Percentiles rank a stretch among this genome's conserved stretches.
Evolutionary conservation across 768 basidiomycete genomes (phyloP).

Genomic region (Chalciporus pseudorubinellus): DNA sequence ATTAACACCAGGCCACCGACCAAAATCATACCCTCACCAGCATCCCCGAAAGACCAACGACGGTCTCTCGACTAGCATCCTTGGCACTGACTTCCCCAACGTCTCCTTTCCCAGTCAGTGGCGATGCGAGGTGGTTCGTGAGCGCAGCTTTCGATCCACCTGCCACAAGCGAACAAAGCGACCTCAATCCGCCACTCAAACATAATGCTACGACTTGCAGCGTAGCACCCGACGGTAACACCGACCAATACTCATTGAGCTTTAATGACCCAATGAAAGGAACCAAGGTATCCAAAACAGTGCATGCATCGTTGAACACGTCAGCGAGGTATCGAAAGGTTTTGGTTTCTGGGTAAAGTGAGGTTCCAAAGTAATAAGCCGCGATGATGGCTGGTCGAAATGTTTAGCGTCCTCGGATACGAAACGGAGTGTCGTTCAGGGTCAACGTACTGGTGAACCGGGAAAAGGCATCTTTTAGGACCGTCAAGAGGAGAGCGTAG

Average conservation of each 20-base stretch:
- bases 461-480: slow-evolving; percentile 64
- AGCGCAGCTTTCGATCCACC: slow-evolving; percentile 71
- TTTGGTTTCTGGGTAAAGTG: slow-evolving; percentile 68
- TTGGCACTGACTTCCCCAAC: slow-evolving; percentile 72
- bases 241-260: slow-evolving; percentile 34
- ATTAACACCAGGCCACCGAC: not conserved
- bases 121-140: slow-evolving; percentile 61
- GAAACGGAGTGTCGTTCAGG: not conserved
- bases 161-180: slow-evolving; percentile 61
- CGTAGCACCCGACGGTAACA: slow-evolving; percentile 25
- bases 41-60: slow-evolving; percentile 65
- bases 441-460: slow-evolving; percentile 56
- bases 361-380: slow-evolving; percentile 61
- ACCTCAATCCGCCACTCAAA: slow-evolving; percentile 54
- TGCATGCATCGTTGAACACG: slow-evolving; percentile 59
- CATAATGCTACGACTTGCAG: slow-evolving; percentile 52
- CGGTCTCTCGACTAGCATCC: slow-evolving; percentile 69
- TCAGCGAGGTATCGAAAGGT: slow-evolving; percentile 67
- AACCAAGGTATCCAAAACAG: slow-evolving; percentile 58
- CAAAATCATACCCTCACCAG: slow-evolving; percentile 41
- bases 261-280: slow-evolving; percentile 45
- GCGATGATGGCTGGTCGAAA: slow-evolving; percentile 53
- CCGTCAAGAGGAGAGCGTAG: slow-evolving; percentile 58
- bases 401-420: not conserved
- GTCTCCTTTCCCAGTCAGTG: slow-evolving; percentile 51